Evolutionary conservation across 1,284 basidiomycete species (phyloP).

Genomic region (Fomitiporia mediterranea): DNA sequence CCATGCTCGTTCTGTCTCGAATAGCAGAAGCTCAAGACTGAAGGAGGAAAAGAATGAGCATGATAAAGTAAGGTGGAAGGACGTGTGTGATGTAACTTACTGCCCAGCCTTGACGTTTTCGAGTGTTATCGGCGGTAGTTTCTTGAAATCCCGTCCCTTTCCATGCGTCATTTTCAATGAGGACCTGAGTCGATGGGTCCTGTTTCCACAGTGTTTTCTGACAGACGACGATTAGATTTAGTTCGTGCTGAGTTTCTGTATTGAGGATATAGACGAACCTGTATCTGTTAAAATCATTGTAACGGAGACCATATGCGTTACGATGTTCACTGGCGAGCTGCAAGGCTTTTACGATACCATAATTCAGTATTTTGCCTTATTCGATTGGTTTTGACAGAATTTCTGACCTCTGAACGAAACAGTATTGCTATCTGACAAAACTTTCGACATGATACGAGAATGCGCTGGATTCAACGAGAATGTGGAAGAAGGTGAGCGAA

Average conservation of each 20-base stretch:
- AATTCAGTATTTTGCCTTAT: constrained; percentile 13
- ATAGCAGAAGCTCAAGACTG: constrained; percentile 79
- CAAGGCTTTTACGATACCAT: constrained; percentile 59
- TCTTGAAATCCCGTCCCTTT: constrained; percentile 87
- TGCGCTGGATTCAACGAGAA: constrained; percentile 6
- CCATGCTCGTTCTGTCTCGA: constrained; percentile 92
- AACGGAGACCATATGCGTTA: constrained; percentile 85
- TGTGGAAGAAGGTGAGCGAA: constrained; percentile 15
- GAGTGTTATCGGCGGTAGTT: constrained; percentile 57
- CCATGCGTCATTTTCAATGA: constrained; percentile 84
- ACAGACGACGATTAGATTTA: constrained; percentile 1
- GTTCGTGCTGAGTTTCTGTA: too few relatives aligned
- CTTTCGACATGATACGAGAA: constrained; percentile 9
- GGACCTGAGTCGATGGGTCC: constrained; percentile 83
- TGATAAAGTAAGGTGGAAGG: background rate
- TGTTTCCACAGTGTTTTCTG: constrained; percentile 88
- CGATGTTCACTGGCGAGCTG: constrained; percentile 86
- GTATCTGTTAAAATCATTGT: constrained; percentile 83
- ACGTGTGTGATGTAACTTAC: constrained; percentile 45
- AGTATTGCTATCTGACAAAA: background rate
- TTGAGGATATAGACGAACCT: constrained; percentile 53
- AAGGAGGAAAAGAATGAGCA: background rate
- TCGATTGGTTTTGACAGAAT: background rate
- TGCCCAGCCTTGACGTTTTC: constrained; percentile 74
- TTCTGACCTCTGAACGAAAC: constrained; percentile 15